A percentile compares a stretch with the other conserved stretches of the same genome.
Evolutionary conservation across 352 stramenopile genomes (phyloP).

Genomic region (Pythium grandisporangium): DNA sequence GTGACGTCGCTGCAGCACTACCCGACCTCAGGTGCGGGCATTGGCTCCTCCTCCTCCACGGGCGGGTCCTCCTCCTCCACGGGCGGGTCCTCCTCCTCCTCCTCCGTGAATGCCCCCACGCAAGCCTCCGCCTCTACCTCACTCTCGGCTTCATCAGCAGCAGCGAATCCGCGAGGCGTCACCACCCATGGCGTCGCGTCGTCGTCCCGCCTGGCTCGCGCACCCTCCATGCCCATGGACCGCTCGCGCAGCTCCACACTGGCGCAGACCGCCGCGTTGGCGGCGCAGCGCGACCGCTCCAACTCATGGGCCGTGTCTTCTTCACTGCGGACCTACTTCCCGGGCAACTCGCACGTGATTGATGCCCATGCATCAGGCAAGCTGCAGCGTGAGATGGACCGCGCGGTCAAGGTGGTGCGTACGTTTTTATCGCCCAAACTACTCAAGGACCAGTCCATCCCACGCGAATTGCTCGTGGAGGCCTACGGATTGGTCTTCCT

Average conservation of each 20-base stretch:
- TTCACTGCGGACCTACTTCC: slow-evolving; percentile 16
- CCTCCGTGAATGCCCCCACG: no score
- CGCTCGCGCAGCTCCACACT: slow-evolving; percentile 11
- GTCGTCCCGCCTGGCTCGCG: no score
- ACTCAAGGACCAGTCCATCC: slow-evolving; percentile 79
- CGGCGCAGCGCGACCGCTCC: slow-evolving; percentile 40
- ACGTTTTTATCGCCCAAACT: slow-evolving; percentile 65
- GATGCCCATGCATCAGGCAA: slow-evolving; percentile 43
- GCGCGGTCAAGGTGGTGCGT: slow-evolving; percentile 55
- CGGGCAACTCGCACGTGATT: slow-evolving; percentile 29
- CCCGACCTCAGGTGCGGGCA: no score
- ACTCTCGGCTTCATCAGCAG: no score
- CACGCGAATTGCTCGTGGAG: slow-evolving; percentile 59
- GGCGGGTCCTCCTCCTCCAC: no score
- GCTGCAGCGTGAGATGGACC: slow-evolving; percentile 51
- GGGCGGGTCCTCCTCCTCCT: no score
- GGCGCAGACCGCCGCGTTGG: slow-evolving; percentile 7
- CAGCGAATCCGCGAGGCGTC: no score
- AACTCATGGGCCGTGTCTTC: slow-evolving; percentile 38
- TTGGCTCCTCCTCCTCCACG: no score
- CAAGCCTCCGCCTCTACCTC: no score
- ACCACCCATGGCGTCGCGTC: no score
- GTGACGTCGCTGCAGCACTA: no score
- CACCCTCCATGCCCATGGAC: no score
- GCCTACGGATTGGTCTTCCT: slow-evolving; percentile 71